Conservation (phyloP, 2,329 filamentous ascomycete genomes). For the Hypoxylon sp. region DNA sequence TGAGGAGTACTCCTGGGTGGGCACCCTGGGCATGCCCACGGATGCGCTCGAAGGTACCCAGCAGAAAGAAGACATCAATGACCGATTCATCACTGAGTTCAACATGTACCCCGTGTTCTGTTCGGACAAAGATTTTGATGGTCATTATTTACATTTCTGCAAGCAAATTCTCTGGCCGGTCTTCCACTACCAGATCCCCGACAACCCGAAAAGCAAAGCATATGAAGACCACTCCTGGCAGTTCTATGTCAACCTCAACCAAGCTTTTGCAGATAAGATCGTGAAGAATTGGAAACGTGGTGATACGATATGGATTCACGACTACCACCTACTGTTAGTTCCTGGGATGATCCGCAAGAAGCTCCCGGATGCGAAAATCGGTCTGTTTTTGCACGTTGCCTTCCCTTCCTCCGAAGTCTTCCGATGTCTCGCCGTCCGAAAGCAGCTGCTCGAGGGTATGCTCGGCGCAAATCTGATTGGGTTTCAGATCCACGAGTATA, state of each 20-base stretch:
- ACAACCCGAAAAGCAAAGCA: slow-evolving; percentile 97
- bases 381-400: slow-evolving; percentile 94
- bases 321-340: slow-evolving; percentile 92
- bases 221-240: slow-evolving; percentile 98
- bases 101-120: slow-evolving; percentile 87
- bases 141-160: slow-evolving; percentile 95
- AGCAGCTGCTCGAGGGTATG: slow-evolving; percentile 90
- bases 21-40: slow-evolving; percentile 93
- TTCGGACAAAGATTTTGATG: slow-evolving; percentile 92
- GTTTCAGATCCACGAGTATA: slow-evolving; percentile 95
- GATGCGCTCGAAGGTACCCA: slow-evolving; percentile 81
- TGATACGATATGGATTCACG: slow-evolving; percentile 94
- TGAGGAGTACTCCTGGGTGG: slow-evolving; percentile 87
- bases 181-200: slow-evolving; percentile 97
- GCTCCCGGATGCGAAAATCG: slow-evolving; percentile 92
- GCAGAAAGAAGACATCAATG: slow-evolving; percentile 85
- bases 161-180: slow-evolving; percentile 98
- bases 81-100: slow-evolving; percentile 82
- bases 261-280: slow-evolving; percentile 92
- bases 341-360: slow-evolving; percentile 91
- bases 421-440: slow-evolving; percentile 87
- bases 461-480: slow-evolving; percentile 92
- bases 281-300: slow-evolving; percentile 93
- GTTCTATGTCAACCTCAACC: slow-evolving; percentile 92
- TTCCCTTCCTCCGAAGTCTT: slow-evolving; percentile 98